Conservation (phyloP, 2,329 filamentous ascomycete genomes). For the Cercospora sp. region DNA sequence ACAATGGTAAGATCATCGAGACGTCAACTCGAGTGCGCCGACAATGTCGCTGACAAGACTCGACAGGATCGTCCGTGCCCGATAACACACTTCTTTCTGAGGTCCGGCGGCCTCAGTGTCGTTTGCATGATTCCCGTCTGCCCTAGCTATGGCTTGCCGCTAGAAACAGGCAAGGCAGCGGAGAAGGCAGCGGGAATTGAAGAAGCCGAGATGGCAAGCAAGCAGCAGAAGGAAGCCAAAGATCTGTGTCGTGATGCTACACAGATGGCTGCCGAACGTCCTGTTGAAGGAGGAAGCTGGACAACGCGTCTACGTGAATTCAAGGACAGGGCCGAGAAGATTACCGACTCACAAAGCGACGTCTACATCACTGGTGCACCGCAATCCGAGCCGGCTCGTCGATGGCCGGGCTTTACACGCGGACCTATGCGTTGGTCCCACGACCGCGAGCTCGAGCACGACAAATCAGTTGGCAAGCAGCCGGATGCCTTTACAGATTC, state of each 20-base stretch:
- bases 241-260: neutral
- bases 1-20: neutral
- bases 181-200: neutral
- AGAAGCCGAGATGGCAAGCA: neutral
- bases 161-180: neutral
- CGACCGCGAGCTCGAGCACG: neutral
- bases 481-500: neutral
- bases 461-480: neutral
- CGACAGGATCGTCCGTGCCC: neutral
- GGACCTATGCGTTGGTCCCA: neutral
- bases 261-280: too few species aligned
- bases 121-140: neutral
- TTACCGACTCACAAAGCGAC: neutral
- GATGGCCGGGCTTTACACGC: neutral
- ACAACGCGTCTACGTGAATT: too few species aligned
- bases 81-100: neutral
- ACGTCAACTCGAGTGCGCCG: neutral
- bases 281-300: too few species aligned
- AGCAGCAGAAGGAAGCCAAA: neutral
- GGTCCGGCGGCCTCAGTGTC: too few species aligned
- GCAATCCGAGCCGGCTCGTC: too few species aligned
- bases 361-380: too few species aligned
- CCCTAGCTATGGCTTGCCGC: neutral
- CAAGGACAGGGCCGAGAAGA: too few species aligned
- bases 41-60: neutral